These are phyloP conservation scores for Fraxinus anomala DNA, from an alignment of 257 asterid species.

Conservation along the genomic window DNA sequence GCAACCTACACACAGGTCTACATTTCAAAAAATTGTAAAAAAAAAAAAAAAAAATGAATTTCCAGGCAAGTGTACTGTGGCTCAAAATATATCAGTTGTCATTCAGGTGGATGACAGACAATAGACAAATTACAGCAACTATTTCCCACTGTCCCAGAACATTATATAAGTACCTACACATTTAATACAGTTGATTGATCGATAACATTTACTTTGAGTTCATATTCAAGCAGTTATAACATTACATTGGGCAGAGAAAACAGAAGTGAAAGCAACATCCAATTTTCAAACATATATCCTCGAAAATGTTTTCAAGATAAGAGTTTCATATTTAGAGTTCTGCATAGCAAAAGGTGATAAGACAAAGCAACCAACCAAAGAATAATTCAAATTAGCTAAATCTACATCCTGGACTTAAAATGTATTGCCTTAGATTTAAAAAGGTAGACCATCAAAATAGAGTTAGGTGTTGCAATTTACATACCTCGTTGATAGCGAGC, in stretches of 20 bases:
- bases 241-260: not conserved
- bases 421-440: not conserved
- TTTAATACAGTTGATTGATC: not conserved
- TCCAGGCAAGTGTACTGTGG: not conserved
- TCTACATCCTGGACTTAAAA: not conserved
- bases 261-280: not conserved
- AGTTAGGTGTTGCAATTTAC: not conserved
- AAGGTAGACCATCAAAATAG: not conserved
- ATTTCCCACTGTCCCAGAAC: not conserved
- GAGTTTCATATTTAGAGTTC: not conserved
- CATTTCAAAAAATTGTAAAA: not conserved
- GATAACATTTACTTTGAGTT: not conserved
- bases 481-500: constrained; percentile 88
- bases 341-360: not conserved
- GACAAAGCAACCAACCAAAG: not conserved
- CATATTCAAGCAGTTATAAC: not conserved
- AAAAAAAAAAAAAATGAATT: not conserved
- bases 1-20: not conserved
- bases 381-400: not conserved
- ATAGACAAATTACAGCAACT: not conserved
- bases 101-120: not conserved
- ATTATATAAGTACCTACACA: not conserved
- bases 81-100: not conserved
- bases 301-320: not conserved
- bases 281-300: not conserved